These are phyloP conservation scores for Haplosporangium gracile DNA, from an alignment of 192 early-diverging fungal species.

Conservation along the genomic window DNA sequence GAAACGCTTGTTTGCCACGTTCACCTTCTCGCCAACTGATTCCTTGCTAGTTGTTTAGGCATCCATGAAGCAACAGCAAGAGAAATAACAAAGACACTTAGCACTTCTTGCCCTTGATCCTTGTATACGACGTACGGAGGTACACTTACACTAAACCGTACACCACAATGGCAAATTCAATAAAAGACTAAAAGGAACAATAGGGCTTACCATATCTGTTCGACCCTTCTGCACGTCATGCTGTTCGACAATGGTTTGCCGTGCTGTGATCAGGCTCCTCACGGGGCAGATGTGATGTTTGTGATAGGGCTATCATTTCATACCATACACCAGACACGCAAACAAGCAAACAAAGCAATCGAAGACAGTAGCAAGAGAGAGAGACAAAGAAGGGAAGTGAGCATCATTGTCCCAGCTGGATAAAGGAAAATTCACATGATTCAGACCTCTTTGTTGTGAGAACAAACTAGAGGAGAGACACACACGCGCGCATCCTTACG, in stretches of 20 bases:
- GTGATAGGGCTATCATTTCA: constrained; percentile 1
- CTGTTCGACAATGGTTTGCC: constrained; percentile 41
- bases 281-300: constrained; percentile 21
- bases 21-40: constrained; percentile 36
- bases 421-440: not conserved
- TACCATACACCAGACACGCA: not conserved
- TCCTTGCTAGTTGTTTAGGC: constrained; percentile 28
- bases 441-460: not conserved
- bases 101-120: not conserved
- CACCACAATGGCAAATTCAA: not conserved
- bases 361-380: not conserved
- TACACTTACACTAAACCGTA: not conserved
- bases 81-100: not conserved
- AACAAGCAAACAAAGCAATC: not conserved
- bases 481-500: not conserved
- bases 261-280: constrained; percentile 6
- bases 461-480: not conserved
- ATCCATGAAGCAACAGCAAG: not conserved
- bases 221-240: constrained; percentile 21
- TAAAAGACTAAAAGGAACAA: not conserved
- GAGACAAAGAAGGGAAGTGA: not conserved
- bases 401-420: not conserved
- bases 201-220: constrained; percentile 27
- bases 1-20: constrained; percentile 16
- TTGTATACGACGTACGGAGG: not conserved